Conservation (phyloP, 106 monocot genomes). For the Vanilla planifolia region DNA sequence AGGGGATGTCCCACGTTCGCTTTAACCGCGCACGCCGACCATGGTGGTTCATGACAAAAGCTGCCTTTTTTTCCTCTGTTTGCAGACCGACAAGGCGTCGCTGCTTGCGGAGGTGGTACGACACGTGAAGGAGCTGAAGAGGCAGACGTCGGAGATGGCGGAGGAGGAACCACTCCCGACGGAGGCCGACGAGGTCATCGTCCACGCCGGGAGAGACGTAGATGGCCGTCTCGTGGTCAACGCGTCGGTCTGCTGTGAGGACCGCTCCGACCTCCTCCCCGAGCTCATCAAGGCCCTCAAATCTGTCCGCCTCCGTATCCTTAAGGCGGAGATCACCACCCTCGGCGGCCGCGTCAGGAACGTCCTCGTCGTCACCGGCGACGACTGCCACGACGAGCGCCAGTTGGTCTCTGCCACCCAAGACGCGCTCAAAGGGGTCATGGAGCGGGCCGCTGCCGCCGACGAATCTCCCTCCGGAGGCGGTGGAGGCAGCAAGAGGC, state of each 20-base stretch:
- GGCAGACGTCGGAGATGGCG: slow-evolving; percentile 72
- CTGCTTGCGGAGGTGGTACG: slow-evolving; percentile 88
- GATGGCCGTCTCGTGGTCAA: slow-evolving; percentile 56
- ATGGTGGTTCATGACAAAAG: too few species aligned
- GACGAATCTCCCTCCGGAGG: slow-evolving; percentile 21
- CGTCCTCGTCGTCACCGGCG: slow-evolving; percentile 48
- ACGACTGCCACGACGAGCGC: slow-evolving; percentile 32
- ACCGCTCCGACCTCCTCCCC: slow-evolving; percentile 70
- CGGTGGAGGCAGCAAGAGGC: slow-evolving; percentile 59
- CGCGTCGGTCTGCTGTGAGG: slow-evolving; percentile 80
- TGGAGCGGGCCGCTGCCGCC: slow-evolving; percentile 41
- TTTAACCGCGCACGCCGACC: too few species aligned
- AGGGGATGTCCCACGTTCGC: not conserved
- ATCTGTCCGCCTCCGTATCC: slow-evolving; percentile 39
- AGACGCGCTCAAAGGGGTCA: slow-evolving; percentile 62
- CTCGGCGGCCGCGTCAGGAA: slow-evolving; percentile 86
- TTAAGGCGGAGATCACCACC: slow-evolving; percentile 88
- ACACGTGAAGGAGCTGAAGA: slow-evolving; percentile 85
- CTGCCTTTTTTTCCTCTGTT: not conserved
- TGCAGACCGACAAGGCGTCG: slow-evolving; percentile 90
- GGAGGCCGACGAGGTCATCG: slow-evolving; percentile 79
- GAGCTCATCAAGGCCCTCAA: slow-evolving; percentile 77
- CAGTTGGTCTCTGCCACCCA: slow-evolving; percentile 41
- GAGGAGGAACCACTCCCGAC: slow-evolving; percentile 68
- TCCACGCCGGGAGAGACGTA: slow-evolving; percentile 57